These are phyloP conservation scores for Kwoniella dendrophila DNA, from an alignment of 768 basidiomycete species.

Conservation along the genomic window DNA sequence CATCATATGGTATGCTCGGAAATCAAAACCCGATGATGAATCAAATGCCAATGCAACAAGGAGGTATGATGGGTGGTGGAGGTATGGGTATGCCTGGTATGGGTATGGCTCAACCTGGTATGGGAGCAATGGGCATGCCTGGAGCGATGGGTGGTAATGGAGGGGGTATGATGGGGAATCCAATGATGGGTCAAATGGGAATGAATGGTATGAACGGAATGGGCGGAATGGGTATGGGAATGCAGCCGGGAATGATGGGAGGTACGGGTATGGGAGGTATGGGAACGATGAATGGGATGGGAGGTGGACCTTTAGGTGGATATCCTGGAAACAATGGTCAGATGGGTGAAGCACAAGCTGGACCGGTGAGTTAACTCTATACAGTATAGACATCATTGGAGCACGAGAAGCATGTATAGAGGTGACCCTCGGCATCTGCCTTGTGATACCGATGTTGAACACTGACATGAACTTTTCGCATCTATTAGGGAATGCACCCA, in stretches of 20 bases:
- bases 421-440: too few relatives aligned
- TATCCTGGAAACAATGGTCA: constrained; percentile 23
- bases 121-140: constrained; percentile 34
- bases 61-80: constrained; percentile 20
- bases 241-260: not conserved
- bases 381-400: too few relatives aligned
- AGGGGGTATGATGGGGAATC: constrained; percentile 29
- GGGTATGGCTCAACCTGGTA: constrained; percentile 36
- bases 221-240: constrained; percentile 25
- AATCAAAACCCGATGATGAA: constrained; percentile 25
- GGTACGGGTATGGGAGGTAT: constrained; percentile 12
- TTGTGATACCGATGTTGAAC: too few relatives aligned
- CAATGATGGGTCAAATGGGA: constrained; percentile 33
- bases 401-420: too few relatives aligned
- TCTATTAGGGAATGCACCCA: constrained; percentile 51
- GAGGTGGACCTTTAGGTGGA: constrained; percentile 19
- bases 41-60: constrained; percentile 16
- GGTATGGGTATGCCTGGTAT: constrained; percentile 32
- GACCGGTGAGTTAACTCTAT: constrained; percentile 37
- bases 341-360: constrained; percentile 46
- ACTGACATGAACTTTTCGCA: too few relatives aligned
- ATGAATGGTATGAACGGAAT: constrained; percentile 32
- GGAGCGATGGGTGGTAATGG: constrained; percentile 22
- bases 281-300: constrained; percentile 24
- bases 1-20: constrained; percentile 15